Evolutionary conservation across 116 monocot species (phyloP), one percentile per base, ranked within the genome.

Genomic region (Iris pallida): DNA sequence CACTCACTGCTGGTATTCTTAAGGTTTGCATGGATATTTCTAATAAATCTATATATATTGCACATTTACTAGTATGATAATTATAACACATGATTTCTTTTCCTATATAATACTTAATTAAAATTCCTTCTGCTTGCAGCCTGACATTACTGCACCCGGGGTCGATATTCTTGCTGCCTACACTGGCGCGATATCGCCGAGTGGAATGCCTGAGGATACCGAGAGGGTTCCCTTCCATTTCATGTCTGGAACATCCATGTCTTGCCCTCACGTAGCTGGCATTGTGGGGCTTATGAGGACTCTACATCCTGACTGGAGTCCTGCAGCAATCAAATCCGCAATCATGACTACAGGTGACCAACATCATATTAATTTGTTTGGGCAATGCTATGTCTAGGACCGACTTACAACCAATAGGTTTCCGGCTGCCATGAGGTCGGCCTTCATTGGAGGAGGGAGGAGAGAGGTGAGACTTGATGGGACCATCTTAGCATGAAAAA

Each of bases 331-430:
- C 16, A 63, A 69, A 64, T 81, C 81, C 2, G 77, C 81, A 14
- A 81, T 81, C 57, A 77, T 81, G 76, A 81, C 81, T 14, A 81
- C 81, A 9, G 81, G 79, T 73, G 63, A 30, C 30, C n/a, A n/a
- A n/a, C n/a, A n/a, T n/a, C n/a, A n/a, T n/a, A n/a, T n/a, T n/a
- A n/a, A n/a, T n/a, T n/a, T n/a, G n/a, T n/a, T n/a, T n/a, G n/a
- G n/a, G n/a, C n/a, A n/a, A n/a, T n/a, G n/a, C n/a, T n/a, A n/a
- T n/a, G n/a, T n/a, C n/a, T n/a, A n/a, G n/a, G n/a, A n/a, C n/a
- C n/a, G n/a, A n/a, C n/a, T n/a, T n/a, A n/a, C n/a, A n/a, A n/a
- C n/a, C n/a, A n/a, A n/a, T n/a, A n/a, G n/a, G n/a, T n/a, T n/a
- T n/a, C n/a, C n/a, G n/a, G n/a, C n/a, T n/a, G n/a, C n/a, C n/a